Percentiles rank a stretch among this genome's conserved stretches.
These are phyloP conservation scores for Ustilago bromivora DNA, from an alignment of 1,284 basidiomycete genomes.

Conservation along the genomic window DNA sequence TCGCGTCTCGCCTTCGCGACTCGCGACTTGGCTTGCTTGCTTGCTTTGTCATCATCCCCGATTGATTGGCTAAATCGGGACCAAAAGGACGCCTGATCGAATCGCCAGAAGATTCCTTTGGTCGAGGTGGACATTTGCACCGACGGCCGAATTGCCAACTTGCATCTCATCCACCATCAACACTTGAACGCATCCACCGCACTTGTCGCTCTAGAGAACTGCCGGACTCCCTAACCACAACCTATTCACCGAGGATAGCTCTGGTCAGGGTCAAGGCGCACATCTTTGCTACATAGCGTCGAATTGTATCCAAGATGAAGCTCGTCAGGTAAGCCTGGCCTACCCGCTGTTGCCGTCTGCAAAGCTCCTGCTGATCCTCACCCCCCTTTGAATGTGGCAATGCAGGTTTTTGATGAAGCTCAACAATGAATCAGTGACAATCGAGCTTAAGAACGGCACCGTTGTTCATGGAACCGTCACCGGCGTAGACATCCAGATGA, in stretches of 20 bases:
- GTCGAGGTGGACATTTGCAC: too few relatives aligned
- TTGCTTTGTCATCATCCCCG: neutral
- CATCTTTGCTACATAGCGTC: neutral
- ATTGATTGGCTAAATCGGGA: neutral
- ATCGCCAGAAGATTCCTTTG: neutral
- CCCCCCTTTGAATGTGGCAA: neutral
- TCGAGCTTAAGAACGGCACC: conserved; percentile 98
- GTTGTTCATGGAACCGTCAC: conserved; percentile 96
- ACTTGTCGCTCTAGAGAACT: neutral
- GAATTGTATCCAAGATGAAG: conserved; percentile 59
- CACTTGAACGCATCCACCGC: neutral
- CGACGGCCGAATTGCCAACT: neutral
- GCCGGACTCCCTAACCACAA: conserved; percentile 47
- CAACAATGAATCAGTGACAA: conserved; percentile 98
- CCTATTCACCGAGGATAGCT: neutral
- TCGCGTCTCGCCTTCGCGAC: neutral
- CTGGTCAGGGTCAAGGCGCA: conserved; percentile 49
- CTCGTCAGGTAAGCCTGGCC: conserved; percentile 62
- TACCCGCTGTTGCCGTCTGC: neutral
- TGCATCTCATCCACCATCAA: conserved; percentile 4
- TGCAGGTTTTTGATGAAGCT: conserved; percentile 97
- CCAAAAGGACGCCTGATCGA: neutral
- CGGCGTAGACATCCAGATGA: conserved; percentile 77
- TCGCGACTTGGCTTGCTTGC: conserved; percentile 16
- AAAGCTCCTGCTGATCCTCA: neutral